Evolutionary conservation across 257 asterid genomes (phyloP).

Genomic region (Solanum paucissectum): DNA sequence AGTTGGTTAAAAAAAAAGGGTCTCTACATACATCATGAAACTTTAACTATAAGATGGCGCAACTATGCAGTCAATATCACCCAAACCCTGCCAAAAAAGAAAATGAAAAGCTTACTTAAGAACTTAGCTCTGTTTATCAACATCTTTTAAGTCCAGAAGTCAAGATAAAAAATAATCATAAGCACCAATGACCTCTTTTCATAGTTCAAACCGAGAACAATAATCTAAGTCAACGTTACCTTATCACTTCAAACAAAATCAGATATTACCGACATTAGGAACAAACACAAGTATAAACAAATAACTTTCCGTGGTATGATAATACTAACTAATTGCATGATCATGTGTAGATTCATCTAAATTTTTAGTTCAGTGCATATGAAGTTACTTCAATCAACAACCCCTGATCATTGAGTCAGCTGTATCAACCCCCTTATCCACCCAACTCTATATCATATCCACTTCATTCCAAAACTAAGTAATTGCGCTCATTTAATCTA

Average conservation of each 20-base stretch:
- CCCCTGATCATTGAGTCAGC: neutral
- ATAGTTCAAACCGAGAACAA: neutral
- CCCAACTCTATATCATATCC: neutral
- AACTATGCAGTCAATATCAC: slow-evolving; percentile 25
- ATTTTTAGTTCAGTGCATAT: neutral
- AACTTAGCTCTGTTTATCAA: neutral
- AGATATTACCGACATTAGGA: neutral
- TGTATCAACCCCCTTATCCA: neutral
- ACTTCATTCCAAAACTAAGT: neutral
- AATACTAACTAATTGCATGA: neutral
- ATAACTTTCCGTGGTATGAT: neutral
- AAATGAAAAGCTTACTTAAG: neutral
- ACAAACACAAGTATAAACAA: neutral
- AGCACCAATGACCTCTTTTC: neutral
- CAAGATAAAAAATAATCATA: neutral
- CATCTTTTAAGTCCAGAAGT: neutral
- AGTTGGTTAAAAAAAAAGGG: neutral
- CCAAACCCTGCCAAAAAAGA: slow-evolving; percentile 53
- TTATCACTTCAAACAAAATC: neutral
- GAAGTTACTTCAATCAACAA: neutral
- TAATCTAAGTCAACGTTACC: neutral
- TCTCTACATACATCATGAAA: slow-evolving; percentile 12
- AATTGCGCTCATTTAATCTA: neutral
- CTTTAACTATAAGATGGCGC: slow-evolving; percentile 2
- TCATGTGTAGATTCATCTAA: neutral